Evolutionary conservation across 345 rosid genomes (phyloP).

Genomic region (Lumnitzera littorea): DNA sequence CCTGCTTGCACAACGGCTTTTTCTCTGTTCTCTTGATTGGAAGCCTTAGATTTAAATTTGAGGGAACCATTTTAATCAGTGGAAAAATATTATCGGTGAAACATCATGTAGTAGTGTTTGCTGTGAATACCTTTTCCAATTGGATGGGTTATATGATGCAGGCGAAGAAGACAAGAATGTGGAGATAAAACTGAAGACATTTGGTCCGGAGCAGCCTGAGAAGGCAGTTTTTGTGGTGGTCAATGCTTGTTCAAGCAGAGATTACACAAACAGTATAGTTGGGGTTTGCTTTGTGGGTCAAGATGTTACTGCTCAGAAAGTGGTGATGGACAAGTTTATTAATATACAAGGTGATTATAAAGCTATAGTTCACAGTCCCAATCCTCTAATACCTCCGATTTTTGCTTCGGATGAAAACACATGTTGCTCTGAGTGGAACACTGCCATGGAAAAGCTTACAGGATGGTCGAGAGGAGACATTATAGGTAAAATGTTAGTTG

Average conservation of each 20-base stretch:
- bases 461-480: constrained; percentile 63
- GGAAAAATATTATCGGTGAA: too few relatives aligned
- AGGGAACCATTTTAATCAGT: too few relatives aligned
- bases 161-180: constrained; percentile 89
- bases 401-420: constrained; percentile 92
- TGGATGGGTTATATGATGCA: constrained; percentile 18
- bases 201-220: constrained; percentile 44
- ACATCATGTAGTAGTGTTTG: too few relatives aligned
- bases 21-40: too few relatives aligned
- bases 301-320: constrained; percentile 84
- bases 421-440: constrained; percentile 92
- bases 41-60: too few relatives aligned
- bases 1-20: too few relatives aligned
- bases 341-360: constrained; percentile 90
- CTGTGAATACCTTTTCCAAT: too few relatives aligned
- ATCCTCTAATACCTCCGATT: constrained; percentile 91
- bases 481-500: constrained; percentile 83
- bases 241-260: constrained; percentile 94
- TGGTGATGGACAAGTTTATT: constrained; percentile 92
- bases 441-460: constrained; percentile 95
- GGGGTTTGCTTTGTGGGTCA: constrained; percentile 97
- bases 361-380: constrained; percentile 88
- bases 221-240: constrained; percentile 81
- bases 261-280: constrained; percentile 73
- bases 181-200: constrained; percentile 83